Conservation (phyloP, 2,329 filamentous ascomycete genomes). For the Microcera coccophila region DNA sequence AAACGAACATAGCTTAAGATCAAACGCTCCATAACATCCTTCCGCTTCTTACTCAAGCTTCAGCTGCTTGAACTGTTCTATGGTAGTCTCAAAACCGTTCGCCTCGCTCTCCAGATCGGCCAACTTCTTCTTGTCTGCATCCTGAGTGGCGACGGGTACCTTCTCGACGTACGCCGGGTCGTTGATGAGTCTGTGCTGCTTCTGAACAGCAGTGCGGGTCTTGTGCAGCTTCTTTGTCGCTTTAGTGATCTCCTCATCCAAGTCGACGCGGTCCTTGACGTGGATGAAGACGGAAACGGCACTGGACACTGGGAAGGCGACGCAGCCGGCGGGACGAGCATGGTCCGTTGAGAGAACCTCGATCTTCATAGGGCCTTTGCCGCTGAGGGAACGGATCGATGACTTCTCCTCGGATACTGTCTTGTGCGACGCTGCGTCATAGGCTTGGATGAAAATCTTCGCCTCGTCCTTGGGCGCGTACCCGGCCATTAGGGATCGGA, state of each 20-base stretch:
- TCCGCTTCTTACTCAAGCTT: too few relatives aligned
- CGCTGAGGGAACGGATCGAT: conserved; percentile 73
- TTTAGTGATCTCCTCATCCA: conserved; percentile 79
- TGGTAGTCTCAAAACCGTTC: conserved; percentile 71
- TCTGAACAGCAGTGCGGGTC: conserved; percentile 61
- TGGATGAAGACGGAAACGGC: conserved; percentile 74
- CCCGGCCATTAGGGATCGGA: conserved; percentile 70
- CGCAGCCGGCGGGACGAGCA: conserved; percentile 66
- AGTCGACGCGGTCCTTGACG: conserved; percentile 77
- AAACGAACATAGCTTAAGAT: too few relatives aligned
- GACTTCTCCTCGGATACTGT: conserved; percentile 64
- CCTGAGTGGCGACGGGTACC: conserved; percentile 67
- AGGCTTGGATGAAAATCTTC: conserved; percentile 65
- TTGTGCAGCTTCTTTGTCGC: conserved; percentile 73
- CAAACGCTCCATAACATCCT: too few relatives aligned
- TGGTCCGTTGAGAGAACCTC: conserved; percentile 56
- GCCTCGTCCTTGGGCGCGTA: conserved; percentile 68
- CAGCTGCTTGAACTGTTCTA: conserved; percentile 82
- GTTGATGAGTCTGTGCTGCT: conserved; percentile 71
- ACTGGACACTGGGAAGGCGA: conserved; percentile 74
- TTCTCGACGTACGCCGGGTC: conserved; percentile 71
- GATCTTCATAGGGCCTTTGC: conserved; percentile 66
- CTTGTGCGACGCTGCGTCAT: conserved; percentile 58
- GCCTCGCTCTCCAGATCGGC: conserved; percentile 71
- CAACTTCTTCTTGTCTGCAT: conserved; percentile 66